A percentile compares a stretch with the other conserved stretches of the same genome.
Conservation (phyloP, 163 green algal genomes). For the Chloromonas sp. region DNA sequence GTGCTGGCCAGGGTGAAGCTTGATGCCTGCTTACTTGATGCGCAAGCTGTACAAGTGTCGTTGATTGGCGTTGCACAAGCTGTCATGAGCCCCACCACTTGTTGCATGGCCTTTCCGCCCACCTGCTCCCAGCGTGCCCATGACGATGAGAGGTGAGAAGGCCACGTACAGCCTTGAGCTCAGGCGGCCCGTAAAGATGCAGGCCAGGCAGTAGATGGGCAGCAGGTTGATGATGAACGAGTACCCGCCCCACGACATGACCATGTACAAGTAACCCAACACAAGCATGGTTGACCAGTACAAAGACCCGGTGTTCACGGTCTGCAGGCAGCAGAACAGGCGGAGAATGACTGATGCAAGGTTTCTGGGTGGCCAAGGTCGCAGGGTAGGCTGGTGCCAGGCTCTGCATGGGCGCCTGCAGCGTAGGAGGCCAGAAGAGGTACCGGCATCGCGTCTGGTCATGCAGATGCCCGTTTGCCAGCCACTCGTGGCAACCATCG, state of each 20-base stretch:
- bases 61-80: no score
- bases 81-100: no score
- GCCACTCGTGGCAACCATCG: no score
- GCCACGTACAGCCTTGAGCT: constrained; percentile 76
- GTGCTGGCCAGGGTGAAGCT: no score
- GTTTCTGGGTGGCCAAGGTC: not conserved
- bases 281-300: constrained; percentile 64
- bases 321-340: constrained; percentile 42
- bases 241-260: constrained; percentile 87
- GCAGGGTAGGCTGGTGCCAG: no score
- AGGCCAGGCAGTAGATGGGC: constrained; percentile 84
- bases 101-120: not conserved
- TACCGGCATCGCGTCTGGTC: no score
- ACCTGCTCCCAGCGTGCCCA: constrained; percentile 77
- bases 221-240: constrained; percentile 93
- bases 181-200: constrained; percentile 65
- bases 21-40: no score
- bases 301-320: constrained; percentile 87
- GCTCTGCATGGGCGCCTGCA: no score
- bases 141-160: constrained; percentile 76
- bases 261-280: constrained; percentile 86
- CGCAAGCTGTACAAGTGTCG: no score
- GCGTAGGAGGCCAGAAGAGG: no score
- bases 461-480: no score
- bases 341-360: no score